These are phyloP conservation scores for Helenozyma baotianmanensis DNA, from an alignment of 805 yeast genomes.

Conservation along the genomic window DNA sequence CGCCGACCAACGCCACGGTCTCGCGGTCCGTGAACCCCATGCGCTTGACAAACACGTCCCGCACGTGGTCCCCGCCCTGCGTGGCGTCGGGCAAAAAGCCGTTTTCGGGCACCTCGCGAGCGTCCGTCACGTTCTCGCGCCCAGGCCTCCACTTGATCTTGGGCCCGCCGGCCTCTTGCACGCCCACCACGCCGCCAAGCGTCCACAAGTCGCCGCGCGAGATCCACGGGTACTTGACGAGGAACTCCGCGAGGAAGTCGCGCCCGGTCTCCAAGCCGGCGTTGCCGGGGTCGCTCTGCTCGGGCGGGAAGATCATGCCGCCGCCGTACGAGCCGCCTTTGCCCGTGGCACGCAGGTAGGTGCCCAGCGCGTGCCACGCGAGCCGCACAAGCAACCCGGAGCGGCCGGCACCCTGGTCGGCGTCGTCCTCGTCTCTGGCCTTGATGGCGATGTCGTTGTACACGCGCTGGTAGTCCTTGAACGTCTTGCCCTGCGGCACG, in stretches of 20 bases:
- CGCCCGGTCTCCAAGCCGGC: slow-evolving; percentile 53
- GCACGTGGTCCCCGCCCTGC: slow-evolving; percentile 41
- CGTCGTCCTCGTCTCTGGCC: slow-evolving; percentile 19
- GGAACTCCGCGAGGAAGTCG: slow-evolving; percentile 51
- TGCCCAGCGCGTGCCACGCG: slow-evolving; percentile 37
- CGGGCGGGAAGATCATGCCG: slow-evolving; percentile 41
- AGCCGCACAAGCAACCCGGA: slow-evolving; percentile 35
- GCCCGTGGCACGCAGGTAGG: slow-evolving; percentile 23
- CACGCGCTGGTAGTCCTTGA: slow-evolving; percentile 56
- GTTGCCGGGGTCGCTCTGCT: slow-evolving; percentile 50
- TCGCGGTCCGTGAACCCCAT: slow-evolving; percentile 42
- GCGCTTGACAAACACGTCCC: slow-evolving; percentile 38
- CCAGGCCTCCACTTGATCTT: slow-evolving; percentile 54
- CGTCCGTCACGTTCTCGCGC: slow-evolving; percentile 31
- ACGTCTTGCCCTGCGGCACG: slow-evolving; percentile 32
- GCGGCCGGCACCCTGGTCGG: slow-evolving; percentile 34
- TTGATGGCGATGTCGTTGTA: slow-evolving; percentile 70
- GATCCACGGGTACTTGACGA: slow-evolving; percentile 53
- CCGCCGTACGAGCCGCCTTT: slow-evolving; percentile 37
- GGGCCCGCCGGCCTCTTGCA: slow-evolving; percentile 66
- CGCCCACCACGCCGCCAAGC: slow-evolving; percentile 60
- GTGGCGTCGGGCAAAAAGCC: slow-evolving; percentile 51
- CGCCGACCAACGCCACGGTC: slow-evolving; percentile 40
- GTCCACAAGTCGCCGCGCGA: slow-evolving; percentile 70
- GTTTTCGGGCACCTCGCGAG: slow-evolving; percentile 36